Conservation (phyloP, 768 basidiomycete species). For the Hypholoma sublateritium region DNA sequence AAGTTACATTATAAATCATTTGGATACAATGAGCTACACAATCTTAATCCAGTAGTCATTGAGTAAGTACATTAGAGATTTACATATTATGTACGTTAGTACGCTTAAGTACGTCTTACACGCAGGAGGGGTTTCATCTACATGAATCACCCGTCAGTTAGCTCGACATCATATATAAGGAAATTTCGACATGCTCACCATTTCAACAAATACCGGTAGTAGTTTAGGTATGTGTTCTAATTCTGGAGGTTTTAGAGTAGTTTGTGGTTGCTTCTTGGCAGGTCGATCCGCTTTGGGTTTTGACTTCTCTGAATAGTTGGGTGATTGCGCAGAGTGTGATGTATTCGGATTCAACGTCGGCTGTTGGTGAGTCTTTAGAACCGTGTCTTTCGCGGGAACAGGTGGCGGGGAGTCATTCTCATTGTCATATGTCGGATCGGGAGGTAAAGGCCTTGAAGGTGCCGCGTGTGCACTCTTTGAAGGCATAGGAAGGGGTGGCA, state of each 20-base stretch:
- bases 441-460: constrained; percentile 45
- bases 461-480: constrained; percentile 28
- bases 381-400: constrained; percentile 11
- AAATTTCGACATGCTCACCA: constrained; percentile 52
- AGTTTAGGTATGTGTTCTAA: constrained; percentile 77
- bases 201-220: constrained; percentile 87
- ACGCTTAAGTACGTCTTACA: constrained; percentile 12
- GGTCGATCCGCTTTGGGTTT: constrained; percentile 8
- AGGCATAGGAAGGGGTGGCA: constrained; percentile 36
- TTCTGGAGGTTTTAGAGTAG: constrained; percentile 68
- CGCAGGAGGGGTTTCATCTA: constrained; percentile 47
- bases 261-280: constrained; percentile 41
- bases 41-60: background rate
- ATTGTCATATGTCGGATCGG: constrained; percentile 21
- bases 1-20: background rate
- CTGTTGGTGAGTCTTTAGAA: background rate
- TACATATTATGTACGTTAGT: background rate
- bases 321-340: background rate
- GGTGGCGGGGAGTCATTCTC: constrained; percentile 12
- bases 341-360: background rate
- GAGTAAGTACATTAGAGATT: background rate
- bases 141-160: background rate
- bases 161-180: background rate
- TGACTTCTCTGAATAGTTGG: background rate
- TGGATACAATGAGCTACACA: background rate